phyloP scores from a whole-genome alignment of 116 monocot species.

The Phalaenopsis hybrid region DNA sequence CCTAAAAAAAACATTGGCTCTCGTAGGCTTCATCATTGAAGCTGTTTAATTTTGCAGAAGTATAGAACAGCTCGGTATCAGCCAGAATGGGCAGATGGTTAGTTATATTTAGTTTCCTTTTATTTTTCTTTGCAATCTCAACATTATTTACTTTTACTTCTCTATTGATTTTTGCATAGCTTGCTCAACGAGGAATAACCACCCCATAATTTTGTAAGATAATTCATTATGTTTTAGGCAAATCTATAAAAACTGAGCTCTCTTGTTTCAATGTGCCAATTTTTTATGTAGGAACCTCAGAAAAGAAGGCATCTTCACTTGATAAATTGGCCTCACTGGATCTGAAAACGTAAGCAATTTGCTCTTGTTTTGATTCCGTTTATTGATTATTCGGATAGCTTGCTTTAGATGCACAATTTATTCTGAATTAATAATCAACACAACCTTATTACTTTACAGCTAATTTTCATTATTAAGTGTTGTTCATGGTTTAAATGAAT shows the following conservation, averaged over 20 bases:
- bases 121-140: not conserved
- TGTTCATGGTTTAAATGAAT: not conserved
- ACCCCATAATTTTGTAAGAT: not conserved
- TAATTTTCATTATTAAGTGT: not conserved
- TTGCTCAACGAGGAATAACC: not conserved
- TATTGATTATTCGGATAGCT: too few relatives aligned
- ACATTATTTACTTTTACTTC: not conserved
- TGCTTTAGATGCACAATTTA: not conserved
- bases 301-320: conserved; percentile 34
- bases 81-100: conserved; percentile 67
- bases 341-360: conserved; percentile 53
- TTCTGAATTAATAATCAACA: not conserved
- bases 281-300: conserved; percentile 50
- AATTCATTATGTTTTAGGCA: conserved; percentile 1
- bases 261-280: not conserved
- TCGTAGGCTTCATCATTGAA: conserved; percentile 2
- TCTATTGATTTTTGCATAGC: not conserved
- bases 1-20: not conserved
- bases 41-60: conserved; percentile 51
- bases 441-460: not conserved
- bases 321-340: conserved; percentile 56
- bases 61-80: conserved; percentile 65
- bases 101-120: not conserved
- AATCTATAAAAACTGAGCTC: not conserved
- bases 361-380: not conserved